Evolutionary conservation across 2,329 filamentous ascomycete species (phyloP), one percentile per base, ranked within the genome.

Genomic region (Clarireedia paspali): DNA sequence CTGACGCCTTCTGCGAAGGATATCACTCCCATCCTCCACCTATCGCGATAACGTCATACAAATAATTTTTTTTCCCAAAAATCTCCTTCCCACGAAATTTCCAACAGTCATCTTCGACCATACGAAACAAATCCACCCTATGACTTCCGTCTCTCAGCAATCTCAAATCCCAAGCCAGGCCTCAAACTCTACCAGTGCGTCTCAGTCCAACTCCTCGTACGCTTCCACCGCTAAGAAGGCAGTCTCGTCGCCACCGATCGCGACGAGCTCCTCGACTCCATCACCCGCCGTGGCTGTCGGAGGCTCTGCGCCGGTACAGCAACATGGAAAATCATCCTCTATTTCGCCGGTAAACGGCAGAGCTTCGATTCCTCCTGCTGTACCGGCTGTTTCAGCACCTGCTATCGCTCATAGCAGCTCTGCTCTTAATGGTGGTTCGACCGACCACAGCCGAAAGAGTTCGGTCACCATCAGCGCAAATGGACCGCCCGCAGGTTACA

Each of bases 391-490:
- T 65, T 77, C 77, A 70, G 75, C 76, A 63, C 79, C 84, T 62
- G 76, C 77, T 61, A 82, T 87, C 64, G 81, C 79, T 60, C 82
- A 83, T 72, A 80, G 81, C 72, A 82, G 77, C 68, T 73, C 77
- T 63, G 77, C 78, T 68, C 79, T 82, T 66, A 94, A 95, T 81
- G 89, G 89, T 63, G 75, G 76, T 63, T 72, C 78, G 54, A 77
- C 77, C 64, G 85, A 90, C 65, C 91, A 97, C 76, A 81, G 78
- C 69, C 84, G 90, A 70, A 96, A 95, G 75, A 84, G 85, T 62
- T 96, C 92, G 17, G 87, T 96, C 67, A 95, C 91, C 67, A 96
- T 96, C 77, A 91, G 83, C 71, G 86, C 90, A 65, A 88, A 88
- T 69, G 89, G 87, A 64, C 82, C 88, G 55, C 82, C 88, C 55